phyloP scores from a whole-genome alignment of 129 eudicot genomes.

The Artemisia argyi region DNA sequence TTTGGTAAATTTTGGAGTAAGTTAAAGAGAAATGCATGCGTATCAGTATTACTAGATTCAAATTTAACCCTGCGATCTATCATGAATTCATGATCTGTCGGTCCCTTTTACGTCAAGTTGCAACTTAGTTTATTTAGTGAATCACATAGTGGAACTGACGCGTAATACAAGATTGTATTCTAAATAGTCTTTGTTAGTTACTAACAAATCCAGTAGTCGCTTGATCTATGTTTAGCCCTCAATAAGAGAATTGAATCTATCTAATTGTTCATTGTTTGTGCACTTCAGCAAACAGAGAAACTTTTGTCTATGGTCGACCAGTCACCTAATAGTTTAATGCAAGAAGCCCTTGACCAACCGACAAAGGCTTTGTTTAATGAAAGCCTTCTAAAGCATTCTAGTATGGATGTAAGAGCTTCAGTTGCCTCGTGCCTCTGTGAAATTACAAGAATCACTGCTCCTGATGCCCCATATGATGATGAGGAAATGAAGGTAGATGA shows the following conservation, averaged over 20 bases:
- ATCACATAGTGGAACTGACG: slow-evolving; percentile 13
- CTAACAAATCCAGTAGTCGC: background rate
- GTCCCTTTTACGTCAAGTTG: slow-evolving; percentile 1
- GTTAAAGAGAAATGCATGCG: background rate
- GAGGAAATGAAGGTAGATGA: slow-evolving; percentile 75
- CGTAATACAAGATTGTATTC: slow-evolving; percentile 4
- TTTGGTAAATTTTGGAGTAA: background rate
- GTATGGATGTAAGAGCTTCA: slow-evolving; percentile 67
- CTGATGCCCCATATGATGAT: slow-evolving; percentile 89
- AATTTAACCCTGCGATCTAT: slow-evolving; percentile 4
- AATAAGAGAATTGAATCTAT: background rate
- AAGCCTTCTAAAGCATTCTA: slow-evolving; percentile 62
- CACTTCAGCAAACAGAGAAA: slow-evolving; percentile 54
- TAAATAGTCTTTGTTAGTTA: background rate
- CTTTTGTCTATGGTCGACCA: slow-evolving; percentile 73
- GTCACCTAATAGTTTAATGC: slow-evolving; percentile 66
- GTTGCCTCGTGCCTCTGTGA: slow-evolving; percentile 90
- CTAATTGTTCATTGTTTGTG: slow-evolving; percentile 17
- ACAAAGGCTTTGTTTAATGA: slow-evolving; percentile 52
- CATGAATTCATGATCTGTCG: background rate
- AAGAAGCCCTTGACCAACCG: slow-evolving; percentile 52
- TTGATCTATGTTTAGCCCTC: background rate
- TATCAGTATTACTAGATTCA: slow-evolving; percentile 1
- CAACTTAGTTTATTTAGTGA: background rate
- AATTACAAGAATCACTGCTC: slow-evolving; percentile 91